phyloP scores from a whole-genome alignment of 1,139 yeast species.

The Debaryomycetaceae sp. region DNA sequence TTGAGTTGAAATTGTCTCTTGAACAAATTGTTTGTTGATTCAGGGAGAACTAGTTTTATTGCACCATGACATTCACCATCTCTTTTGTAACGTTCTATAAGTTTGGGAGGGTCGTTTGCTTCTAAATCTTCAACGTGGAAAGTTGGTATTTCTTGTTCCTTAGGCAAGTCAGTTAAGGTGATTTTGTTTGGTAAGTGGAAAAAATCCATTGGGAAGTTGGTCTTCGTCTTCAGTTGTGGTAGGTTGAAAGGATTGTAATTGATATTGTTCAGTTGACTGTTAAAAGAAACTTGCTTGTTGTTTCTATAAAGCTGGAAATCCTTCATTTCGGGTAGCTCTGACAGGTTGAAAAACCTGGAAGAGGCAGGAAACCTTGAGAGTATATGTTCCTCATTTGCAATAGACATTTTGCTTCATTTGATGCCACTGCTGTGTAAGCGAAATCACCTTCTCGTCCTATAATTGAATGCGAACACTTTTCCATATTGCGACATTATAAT shows the following conservation, averaged over 20 bases:
- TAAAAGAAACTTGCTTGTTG: conserved; percentile 20
- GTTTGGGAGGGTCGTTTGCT: conserved; percentile 48
- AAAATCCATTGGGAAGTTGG: conserved; percentile 36
- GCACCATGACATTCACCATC: conserved; percentile 64
- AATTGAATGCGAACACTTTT: neutral
- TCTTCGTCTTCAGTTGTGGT: conserved; percentile 42
- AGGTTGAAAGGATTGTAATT: conserved; percentile 41
- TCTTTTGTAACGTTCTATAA: conserved; percentile 43
- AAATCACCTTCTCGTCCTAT: neutral
- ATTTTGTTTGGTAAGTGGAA: conserved; percentile 31
- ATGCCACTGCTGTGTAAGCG: neutral
- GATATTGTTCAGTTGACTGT: conserved; percentile 29
- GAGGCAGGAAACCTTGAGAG: conserved; percentile 28
- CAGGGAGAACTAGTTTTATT: conserved; percentile 64
- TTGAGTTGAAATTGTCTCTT: conserved; percentile 26
- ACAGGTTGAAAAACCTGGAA: conserved; percentile 31
- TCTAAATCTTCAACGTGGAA: conserved; percentile 43
- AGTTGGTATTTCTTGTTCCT: conserved; percentile 42
- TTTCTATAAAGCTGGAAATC: conserved; percentile 18
- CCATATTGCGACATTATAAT: conserved; percentile 1
- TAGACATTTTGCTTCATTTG: conserved; percentile 3
- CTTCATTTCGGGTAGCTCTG: conserved; percentile 28
- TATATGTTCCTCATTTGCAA: conserved; percentile 12
- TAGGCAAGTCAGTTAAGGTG: conserved; percentile 14
- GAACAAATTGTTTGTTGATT: conserved; percentile 37